Evolutionary conservation across 345 rosid genomes (phyloP), one percentile per base, ranked within the genome.

Genomic region (Brassica carinata): DNA sequence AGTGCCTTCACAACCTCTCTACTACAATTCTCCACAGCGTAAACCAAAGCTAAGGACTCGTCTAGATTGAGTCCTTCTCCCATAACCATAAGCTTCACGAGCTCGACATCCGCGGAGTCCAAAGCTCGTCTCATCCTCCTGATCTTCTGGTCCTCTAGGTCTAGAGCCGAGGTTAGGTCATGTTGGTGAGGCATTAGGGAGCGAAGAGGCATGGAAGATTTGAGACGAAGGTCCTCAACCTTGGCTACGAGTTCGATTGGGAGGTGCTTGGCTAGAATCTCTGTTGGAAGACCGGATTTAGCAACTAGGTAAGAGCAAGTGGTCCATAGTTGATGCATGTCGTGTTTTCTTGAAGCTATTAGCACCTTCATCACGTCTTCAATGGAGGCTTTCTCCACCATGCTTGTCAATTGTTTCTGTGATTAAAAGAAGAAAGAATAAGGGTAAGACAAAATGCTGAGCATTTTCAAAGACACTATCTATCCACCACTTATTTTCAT

Each of bases 81-180:
- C 99, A 96, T 96, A 23, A 96, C 99, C 99, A 96, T 96, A 6
- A 96, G 92, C 87, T 94, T 96, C 34, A 96, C 97, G 0, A 96
- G 90, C 68, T 96, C 98, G 0, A 96, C 98, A 68, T 96, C 98
- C 0, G 98, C 94, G 0, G 98, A 89, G 84, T 96, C 98, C 3
- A 96, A 79, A 4, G 99, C 99, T 29, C 98, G 83, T 80, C 96
- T 87, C 99, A 96, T 96, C 63, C 97, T 84, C 31, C 94, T 85
- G 34, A 96, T 90, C 74, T 96, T 96, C 31, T 96, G 97, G 83
- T 94, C 97, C 85, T 96, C 99, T 0, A 92, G 90, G 48, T 91
- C 96, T 13, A 91, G 84, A 0, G 92, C 91, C 1, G 89, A 84
- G 0, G 89, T 69, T 26, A 85, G 85, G 65, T 89, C 87, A 10